Evolutionary conservation across 768 basidiomycete genomes (phyloP).

Genomic region (Floccularia luteovirens): DNA sequence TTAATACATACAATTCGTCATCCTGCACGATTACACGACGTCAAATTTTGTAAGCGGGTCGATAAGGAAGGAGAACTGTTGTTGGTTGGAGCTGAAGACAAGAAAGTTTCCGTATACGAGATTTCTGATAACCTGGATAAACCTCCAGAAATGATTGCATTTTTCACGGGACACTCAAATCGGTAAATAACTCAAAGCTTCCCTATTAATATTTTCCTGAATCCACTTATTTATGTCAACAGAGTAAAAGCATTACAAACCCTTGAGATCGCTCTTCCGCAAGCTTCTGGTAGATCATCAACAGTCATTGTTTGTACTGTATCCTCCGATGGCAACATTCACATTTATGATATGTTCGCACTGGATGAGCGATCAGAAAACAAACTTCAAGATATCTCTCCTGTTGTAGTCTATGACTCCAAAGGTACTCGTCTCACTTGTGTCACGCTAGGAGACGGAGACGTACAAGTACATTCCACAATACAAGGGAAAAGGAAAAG

Average conservation of each 20-base stretch:
- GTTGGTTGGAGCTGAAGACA: slow-evolving; percentile 86
- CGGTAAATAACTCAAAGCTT: slow-evolving; percentile 58
- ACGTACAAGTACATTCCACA: slow-evolving; percentile 7
- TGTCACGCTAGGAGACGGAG: slow-evolving; percentile 26
- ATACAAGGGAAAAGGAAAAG: slow-evolving; percentile 17
- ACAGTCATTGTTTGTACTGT: slow-evolving; percentile 69
- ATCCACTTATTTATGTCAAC: slow-evolving; percentile 4
- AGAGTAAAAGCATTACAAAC: slow-evolving; percentile 82
- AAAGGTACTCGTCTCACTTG: slow-evolving; percentile 86
- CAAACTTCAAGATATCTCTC: slow-evolving; percentile 31
- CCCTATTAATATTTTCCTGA: slow-evolving; percentile 4
- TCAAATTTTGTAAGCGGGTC: slow-evolving; percentile 64
- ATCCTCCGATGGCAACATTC: slow-evolving; percentile 87
- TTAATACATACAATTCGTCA: slow-evolving; percentile 69
- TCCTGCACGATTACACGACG: slow-evolving; percentile 77
- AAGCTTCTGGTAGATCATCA: slow-evolving; percentile 19
- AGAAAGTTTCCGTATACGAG: slow-evolving; percentile 74
- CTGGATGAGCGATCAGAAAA: slow-evolving; percentile 24
- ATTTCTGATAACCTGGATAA: slow-evolving; percentile 35
- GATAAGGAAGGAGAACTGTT: slow-evolving; percentile 58
- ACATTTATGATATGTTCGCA: slow-evolving; percentile 61
- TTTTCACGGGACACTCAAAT: slow-evolving; percentile 77
- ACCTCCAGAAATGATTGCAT: slow-evolving; percentile 54
- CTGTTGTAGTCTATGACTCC: slow-evolving; percentile 69
- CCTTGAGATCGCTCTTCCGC: slow-evolving; percentile 51